Evolutionary conservation across 345 rosid genomes (phyloP), one percentile per base, ranked within the genome.

Genomic region (Arabis hirsuta): DNA sequence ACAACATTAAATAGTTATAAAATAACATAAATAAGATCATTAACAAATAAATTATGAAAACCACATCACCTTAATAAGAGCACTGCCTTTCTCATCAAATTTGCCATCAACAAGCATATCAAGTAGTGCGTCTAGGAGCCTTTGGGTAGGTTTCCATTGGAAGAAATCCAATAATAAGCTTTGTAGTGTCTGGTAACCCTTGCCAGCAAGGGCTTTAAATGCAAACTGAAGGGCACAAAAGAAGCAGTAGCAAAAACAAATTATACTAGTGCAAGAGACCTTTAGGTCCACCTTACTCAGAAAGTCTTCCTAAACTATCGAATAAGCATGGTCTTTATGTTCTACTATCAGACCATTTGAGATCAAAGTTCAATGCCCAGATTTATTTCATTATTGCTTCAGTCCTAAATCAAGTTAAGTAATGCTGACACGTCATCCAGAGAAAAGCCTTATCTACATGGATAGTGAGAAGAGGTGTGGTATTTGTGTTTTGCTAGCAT

Each of bases 61-160:
- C 54, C 14, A 73, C 38, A 61, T 78, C 59, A 90, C 98, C 97
- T 90, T 84, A 76, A 93, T 80, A 51, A 82, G 85, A 63, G 83
- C 87, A 73, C 75, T 85, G 74, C 84, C 81, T 50, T 84, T 84
- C 56, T 81, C 58, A 74, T 90, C 97, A 81, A 90, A 93, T 65
- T 75, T 88, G 38, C 98, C 97, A 82, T 94, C 98, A 68, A 91
- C 98, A 73, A 94, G 97, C 98, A 94, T 94, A 80, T 91, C 97
- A 77, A 94, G 96, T 48, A 94, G 87, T 65, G 96, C 88, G 74
- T 80, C 84, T 62, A 90, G 72, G 80, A 94, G 95, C 65, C 79
- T 84, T 83, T 86, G 91, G 76, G 88, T 84, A 53, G 96, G 98
- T 78, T 59, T 73, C 87, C 90, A 86, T 55, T 86, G 91, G 78